A percentile compares a stretch with the other conserved stretches of the same genome.
Conservation (phyloP, 805 yeast species). For the Barnettozyma sucrosica region DNA sequence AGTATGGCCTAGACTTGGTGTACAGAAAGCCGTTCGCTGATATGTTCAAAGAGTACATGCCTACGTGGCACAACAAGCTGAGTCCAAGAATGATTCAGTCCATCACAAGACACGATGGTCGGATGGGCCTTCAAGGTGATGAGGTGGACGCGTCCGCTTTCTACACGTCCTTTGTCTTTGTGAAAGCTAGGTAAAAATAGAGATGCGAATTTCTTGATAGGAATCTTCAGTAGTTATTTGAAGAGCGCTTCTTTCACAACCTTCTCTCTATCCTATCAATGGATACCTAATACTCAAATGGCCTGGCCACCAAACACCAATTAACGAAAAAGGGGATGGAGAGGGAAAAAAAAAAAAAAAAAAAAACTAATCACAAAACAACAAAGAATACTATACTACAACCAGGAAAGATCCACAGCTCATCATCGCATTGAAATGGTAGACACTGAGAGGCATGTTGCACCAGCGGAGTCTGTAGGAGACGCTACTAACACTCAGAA, state of each 20-base stretch:
- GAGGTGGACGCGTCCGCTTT: conserved; percentile 87
- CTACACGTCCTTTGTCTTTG: conserved; percentile 79
- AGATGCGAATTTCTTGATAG: neutral
- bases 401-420: neutral
- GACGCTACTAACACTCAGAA: neutral
- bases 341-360: too few species aligned
- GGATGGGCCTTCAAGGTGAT: conserved; percentile 80
- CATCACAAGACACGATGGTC: conserved; percentile 68
- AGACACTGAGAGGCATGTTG: neutral
- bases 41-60: conserved; percentile 75
- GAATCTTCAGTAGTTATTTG: neutral
- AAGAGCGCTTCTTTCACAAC: neutral
- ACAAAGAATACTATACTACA: neutral
- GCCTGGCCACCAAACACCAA: too few species aligned
- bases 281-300: too few species aligned
- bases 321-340: too few species aligned
- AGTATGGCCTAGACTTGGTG: conserved; percentile 67
- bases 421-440: neutral
- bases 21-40: conserved; percentile 75
- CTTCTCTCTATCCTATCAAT: too few species aligned
- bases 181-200: conserved; percentile 34
- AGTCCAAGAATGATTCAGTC: conserved; percentile 61
- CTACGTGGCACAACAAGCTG: conserved; percentile 51
- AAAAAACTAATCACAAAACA: too few species aligned
- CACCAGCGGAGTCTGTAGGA: neutral